Evolutionary conservation across 2,329 filamentous ascomycete species (phyloP).

Genomic region (Aspergillus sergii): DNA sequence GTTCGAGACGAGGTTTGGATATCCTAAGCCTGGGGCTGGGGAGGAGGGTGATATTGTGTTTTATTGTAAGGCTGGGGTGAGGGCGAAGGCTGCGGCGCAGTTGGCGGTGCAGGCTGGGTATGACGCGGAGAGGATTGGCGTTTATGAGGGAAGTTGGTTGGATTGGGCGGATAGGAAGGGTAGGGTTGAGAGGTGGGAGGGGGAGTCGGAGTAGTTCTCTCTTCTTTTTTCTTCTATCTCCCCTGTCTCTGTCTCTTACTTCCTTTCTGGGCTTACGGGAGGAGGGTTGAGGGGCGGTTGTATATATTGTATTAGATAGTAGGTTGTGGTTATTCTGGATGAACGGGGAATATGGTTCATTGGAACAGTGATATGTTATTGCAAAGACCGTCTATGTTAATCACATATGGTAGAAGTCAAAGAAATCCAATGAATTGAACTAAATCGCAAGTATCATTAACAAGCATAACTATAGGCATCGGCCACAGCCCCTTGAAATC

Average conservation of each 20-base stretch:
- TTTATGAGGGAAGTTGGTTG: conserved; percentile 58
- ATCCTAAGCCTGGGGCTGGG: conserved; percentile 62
- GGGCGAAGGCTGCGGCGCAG: conserved; percentile 74
- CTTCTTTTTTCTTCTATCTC: background rate
- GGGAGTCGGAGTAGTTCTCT: conserved; percentile 20
- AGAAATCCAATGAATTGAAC: conserved; percentile 14
- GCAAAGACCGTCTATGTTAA: background rate
- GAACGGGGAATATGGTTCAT: background rate
- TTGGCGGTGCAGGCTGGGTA: conserved; percentile 79
- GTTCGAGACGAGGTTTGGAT: conserved; percentile 82
- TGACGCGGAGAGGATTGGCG: conserved; percentile 59
- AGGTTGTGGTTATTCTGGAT: background rate
- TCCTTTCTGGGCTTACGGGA: background rate
- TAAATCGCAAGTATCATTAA: conserved; percentile 18
- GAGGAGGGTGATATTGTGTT: conserved; percentile 62
- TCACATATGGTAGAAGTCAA: background rate
- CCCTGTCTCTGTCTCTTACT: background rate
- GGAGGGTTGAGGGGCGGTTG: background rate
- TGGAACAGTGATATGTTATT: background rate
- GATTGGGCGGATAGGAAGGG: conserved; percentile 82
- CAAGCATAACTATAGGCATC: conserved; percentile 26
- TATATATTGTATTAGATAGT: conserved; percentile 9
- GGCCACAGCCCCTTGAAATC: conserved; percentile 22
- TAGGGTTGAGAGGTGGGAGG: conserved; percentile 53
- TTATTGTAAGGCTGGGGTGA: conserved; percentile 90